Conservation (phyloP, 2,329 filamentous ascomycete genomes). For the Neofusicoccum kwambonambiense region DNA sequence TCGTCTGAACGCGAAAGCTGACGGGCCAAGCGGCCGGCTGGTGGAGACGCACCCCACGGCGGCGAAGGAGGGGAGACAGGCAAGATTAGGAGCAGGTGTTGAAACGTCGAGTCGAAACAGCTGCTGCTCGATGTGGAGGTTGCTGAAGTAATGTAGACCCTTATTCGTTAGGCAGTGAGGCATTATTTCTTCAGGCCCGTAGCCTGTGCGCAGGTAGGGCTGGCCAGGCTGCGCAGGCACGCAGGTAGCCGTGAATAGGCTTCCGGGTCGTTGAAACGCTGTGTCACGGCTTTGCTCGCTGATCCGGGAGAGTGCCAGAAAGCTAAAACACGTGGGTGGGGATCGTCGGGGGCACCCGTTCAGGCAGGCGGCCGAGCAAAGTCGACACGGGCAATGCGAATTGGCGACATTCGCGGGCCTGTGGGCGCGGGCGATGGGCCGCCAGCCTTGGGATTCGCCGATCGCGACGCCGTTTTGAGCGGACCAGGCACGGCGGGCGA, state of each 20-base stretch:
- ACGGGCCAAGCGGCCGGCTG: background rate
- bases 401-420: background rate
- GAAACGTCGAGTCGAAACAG: background rate
- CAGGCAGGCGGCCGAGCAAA: background rate
- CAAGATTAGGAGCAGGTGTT: background rate
- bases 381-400: background rate
- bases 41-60: background rate
- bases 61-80: background rate
- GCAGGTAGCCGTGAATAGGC: background rate
- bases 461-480: background rate
- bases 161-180: background rate
- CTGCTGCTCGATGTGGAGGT: background rate
- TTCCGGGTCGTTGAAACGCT: background rate
- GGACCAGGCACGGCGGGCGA: background rate
- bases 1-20: background rate
- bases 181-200: background rate
- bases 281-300: background rate
- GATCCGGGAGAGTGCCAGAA: background rate
- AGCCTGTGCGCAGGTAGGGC: background rate
- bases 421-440: background rate
- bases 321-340: background rate
- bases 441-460: background rate
- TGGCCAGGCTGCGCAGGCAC: background rate
- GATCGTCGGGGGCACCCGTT: background rate
- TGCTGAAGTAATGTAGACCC: background rate